Evolutionary conservation across 495 filamentous ascomycete species (phyloP).

Genomic region (Penicillium diatomitis): DNA sequence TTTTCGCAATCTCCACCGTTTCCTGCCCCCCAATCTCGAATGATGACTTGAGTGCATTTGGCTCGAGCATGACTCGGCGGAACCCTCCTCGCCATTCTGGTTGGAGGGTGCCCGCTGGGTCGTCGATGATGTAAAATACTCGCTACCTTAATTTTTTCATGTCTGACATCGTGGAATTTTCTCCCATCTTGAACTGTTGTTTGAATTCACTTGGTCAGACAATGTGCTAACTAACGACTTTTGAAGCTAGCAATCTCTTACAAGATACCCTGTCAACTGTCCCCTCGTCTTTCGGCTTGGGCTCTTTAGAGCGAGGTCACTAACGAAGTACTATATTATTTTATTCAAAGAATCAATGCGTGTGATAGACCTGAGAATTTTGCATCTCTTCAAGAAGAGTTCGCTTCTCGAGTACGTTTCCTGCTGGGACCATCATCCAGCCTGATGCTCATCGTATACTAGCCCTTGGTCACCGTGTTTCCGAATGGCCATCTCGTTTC

Average conservation of each 20-base stretch:
- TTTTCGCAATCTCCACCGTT: slow-evolving; percentile 8
- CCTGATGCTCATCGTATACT: slow-evolving; percentile 35
- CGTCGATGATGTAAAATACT: slow-evolving; percentile 94
- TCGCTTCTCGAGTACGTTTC: slow-evolving; percentile 56
- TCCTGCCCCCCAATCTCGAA: slow-evolving; percentile 28
- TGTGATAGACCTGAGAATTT: slow-evolving; percentile 85
- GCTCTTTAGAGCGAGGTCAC: slow-evolving; percentile 6
- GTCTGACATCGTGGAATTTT: slow-evolving; percentile 53
- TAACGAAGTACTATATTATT: slow-evolving; percentile 17
- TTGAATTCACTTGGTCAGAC: slow-evolving; percentile 1
- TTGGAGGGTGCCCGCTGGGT: slow-evolving; percentile 24
- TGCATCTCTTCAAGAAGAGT: slow-evolving; percentile 67
- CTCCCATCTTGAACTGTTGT: slow-evolving; percentile 2
- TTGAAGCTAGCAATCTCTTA: neutral
- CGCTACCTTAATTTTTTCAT: slow-evolving; percentile 86
- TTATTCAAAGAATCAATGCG: slow-evolving; percentile 67
- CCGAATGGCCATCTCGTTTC: slow-evolving; percentile 93
- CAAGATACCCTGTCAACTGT: neutral
- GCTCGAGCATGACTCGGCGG: slow-evolving; percentile 77
- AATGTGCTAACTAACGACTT: slow-evolving; percentile 3
- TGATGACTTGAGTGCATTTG: slow-evolving; percentile 99
- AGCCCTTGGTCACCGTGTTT: slow-evolving; percentile 51
- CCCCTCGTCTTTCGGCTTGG: too few relatives aligned
- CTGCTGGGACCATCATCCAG: slow-evolving; percentile 25
- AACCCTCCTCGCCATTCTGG: slow-evolving; percentile 43